Percentiles rank a stretch among this genome's conserved stretches.
Evolutionary conservation across 2,329 filamentous ascomycete genomes (phyloP).

Genomic region (Coniochaeta sp.): DNA sequence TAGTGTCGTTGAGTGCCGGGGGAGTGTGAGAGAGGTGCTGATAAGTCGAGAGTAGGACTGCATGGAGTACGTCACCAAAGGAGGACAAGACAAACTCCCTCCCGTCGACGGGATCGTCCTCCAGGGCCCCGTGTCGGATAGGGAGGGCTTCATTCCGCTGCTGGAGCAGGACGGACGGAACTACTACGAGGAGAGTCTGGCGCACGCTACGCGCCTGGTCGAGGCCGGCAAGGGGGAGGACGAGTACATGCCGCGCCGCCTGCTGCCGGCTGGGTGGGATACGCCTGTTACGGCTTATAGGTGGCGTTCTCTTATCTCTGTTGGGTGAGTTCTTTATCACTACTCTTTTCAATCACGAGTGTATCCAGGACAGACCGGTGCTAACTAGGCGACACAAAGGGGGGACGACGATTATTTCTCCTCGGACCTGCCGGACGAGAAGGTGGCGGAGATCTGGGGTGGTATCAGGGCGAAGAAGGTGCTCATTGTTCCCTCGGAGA

Average conservation of each 20-base stretch:
- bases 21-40: neutral
- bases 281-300: conserved; percentile 46
- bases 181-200: conserved; percentile 35
- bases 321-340: conserved; percentile 34
- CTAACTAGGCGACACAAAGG: conserved; percentile 22
- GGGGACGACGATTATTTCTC: conserved; percentile 86
- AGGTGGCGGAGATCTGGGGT: conserved; percentile 59
- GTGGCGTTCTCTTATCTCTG: conserved; percentile 40
- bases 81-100: conserved; percentile 32
- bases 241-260: conserved; percentile 45
- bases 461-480: conserved; percentile 47
- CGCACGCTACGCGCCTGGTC: conserved; percentile 47
- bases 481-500: conserved; percentile 56
- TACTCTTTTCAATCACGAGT: conserved; percentile 1
- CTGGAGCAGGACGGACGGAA: conserved; percentile 27
- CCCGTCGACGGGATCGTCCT: conserved; percentile 70
- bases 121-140: conserved; percentile 73
- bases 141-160: conserved; percentile 51
- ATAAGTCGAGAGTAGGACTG: conserved; percentile 36
- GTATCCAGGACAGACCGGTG: neutral
- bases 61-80: conserved; percentile 44
- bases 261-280: conserved; percentile 31
- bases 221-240: conserved; percentile 39
- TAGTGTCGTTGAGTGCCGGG: neutral
- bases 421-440: conserved; percentile 57